Conservation (phyloP, 345 rosid species). For the Clausena lansium region DNA sequence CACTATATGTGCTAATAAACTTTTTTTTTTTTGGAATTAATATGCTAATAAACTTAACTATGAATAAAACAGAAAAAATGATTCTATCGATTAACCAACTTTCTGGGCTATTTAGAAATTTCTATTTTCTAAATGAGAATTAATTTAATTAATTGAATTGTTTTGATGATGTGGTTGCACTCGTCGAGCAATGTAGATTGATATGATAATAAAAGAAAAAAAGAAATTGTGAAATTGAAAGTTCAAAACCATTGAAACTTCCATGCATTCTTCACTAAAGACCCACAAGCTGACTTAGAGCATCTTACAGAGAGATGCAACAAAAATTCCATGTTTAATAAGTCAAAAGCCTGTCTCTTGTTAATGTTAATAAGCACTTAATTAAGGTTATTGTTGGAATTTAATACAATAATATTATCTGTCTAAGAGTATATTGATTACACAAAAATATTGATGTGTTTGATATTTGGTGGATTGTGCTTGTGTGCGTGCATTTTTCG, state of each 20-base stretch:
- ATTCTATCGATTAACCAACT: too few species aligned
- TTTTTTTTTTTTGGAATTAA: too few species aligned
- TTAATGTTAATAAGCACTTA: neutral
- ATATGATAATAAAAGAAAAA: neutral
- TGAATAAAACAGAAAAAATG: too few species aligned
- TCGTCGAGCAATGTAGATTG: conserved; percentile 19
- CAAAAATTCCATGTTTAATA: conserved; percentile 7
- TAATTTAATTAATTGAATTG: too few species aligned
- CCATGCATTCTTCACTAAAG: conserved; percentile 20
- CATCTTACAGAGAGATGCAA: neutral
- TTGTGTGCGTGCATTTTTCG: neutral
- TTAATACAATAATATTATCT: neutral
- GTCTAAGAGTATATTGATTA: neutral
- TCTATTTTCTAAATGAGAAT: too few species aligned
- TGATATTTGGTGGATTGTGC: neutral
- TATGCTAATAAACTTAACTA: too few species aligned
- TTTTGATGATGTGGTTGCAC: conserved; percentile 19
- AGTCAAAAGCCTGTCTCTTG: conserved; percentile 15
- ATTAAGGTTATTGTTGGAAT: neutral
- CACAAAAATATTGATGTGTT: neutral
- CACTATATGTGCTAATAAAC: too few species aligned
- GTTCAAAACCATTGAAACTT: conserved; percentile 20
- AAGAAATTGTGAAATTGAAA: neutral
- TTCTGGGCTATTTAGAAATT: too few species aligned
- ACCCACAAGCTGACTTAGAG: conserved; percentile 30